Base-by-base conservation (phyloP, 805 yeast species). In the Peterozyma toletana region DNA sequence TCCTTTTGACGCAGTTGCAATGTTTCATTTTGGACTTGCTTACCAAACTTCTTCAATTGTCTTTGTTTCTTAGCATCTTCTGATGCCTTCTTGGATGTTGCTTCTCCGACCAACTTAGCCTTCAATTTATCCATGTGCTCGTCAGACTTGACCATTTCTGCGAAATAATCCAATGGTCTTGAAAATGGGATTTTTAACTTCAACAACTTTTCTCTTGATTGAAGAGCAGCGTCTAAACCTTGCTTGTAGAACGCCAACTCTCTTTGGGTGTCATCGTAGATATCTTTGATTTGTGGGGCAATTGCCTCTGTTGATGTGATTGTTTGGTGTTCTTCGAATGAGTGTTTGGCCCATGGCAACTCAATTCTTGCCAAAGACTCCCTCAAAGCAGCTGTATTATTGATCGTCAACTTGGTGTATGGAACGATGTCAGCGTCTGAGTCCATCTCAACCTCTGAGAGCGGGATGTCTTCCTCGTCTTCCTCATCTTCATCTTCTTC, bases 61-160 rank as follows among this genome's bases (percentile, higher is more conserved):
- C 99, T 81, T 71, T 91, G 98, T 65, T 84, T 84, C 71, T 86
- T 86, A 30, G 97, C 96, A 43, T 89, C 96, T 65, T 86, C 91
- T 43, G 89, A 75, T 1, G 96, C 96, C 65, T 84, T 86, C 78
- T 87, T 87, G 62, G 83, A 85, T 5, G 73, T 66, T 36, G 77
- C 80, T 61, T 88, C 96, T 50, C 78, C 75, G 37, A 89, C 72
- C 54, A 91, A 73, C 65, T 86, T 88, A 57, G 71, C 68, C 72
- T 87, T 89, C 59, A 93, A 75, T 66, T 80, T 86, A 58, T 88
- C 96, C 99, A 93, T 93, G 65, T 93, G 99, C 63, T 88, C 96
- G 64, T 93, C 99, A 43, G 90, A 83, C 70, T 93, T 93, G 48
- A 89, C 86, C 99, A 93, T 93, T 67, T 93, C 99, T 15, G 99